These are phyloP conservation scores for Puccinia sorghi DNA, from an alignment of 1,284 basidiomycete genomes.

Conservation along the genomic window DNA sequence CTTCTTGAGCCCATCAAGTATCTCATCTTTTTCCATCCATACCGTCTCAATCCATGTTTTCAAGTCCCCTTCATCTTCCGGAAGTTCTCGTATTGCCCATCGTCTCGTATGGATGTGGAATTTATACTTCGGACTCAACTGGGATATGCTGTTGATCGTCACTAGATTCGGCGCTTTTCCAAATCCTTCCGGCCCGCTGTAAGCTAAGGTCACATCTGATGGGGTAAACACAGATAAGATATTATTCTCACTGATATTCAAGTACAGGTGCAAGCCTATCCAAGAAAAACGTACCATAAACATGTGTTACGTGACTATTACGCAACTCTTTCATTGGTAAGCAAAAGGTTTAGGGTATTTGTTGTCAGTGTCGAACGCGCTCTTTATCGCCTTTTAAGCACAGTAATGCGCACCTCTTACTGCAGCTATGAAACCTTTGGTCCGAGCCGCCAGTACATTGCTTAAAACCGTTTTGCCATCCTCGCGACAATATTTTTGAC, in stretches of 20 bases:
- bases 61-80: slow-evolving; percentile 8
- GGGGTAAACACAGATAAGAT: not conserved
- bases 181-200: slow-evolving; percentile 19
- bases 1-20: slow-evolving; percentile 37
- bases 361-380: not conserved
- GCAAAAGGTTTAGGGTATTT: not conserved
- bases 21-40: slow-evolving; percentile 40
- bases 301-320: slow-evolving; percentile 42
- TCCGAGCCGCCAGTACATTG: slow-evolving; percentile 23
- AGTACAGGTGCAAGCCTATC: not conserved
- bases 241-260: not conserved
- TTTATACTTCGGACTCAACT: slow-evolving; percentile 9
- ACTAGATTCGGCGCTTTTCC: slow-evolving; percentile 22
- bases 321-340: slow-evolving; percentile 25
- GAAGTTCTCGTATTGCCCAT: slow-evolving; percentile 23
- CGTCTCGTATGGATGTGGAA: slow-evolving; percentile 39
- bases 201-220: slow-evolving; percentile 41
- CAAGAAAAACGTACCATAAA: slow-evolving; percentile 31
- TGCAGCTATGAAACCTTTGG: slow-evolving; percentile 46
- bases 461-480: slow-evolving; percentile 11
- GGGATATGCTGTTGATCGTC: slow-evolving; percentile 20
- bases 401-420: slow-evolving; percentile 10
- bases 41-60: slow-evolving; percentile 27
- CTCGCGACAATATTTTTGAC: slow-evolving; percentile 19
- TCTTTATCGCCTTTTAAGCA: not conserved